Conservation (phyloP, 108 stramenopile species). For the Thalassiosira profunda region DNA sequence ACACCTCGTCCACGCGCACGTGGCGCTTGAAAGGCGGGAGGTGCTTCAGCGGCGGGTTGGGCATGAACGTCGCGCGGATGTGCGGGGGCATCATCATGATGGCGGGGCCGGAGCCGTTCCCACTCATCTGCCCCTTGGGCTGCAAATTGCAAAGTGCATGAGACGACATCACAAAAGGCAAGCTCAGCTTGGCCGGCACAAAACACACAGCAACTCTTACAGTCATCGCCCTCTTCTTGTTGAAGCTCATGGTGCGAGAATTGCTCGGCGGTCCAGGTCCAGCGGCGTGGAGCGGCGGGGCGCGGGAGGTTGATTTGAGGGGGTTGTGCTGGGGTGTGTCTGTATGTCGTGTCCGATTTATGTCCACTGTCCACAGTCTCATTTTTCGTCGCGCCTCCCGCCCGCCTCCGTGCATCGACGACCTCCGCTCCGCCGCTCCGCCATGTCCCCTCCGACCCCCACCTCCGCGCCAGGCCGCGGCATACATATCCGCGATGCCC, state of each 20-base stretch:
- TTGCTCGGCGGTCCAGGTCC: too few relatives aligned
- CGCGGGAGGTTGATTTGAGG: too few relatives aligned
- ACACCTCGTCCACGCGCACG: constrained; percentile 22
- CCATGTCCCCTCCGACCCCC: not conserved
- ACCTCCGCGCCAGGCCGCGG: constrained; percentile 25
- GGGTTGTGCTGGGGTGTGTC: too few relatives aligned
- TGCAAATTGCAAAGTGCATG: too few relatives aligned
- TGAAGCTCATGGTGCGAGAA: constrained; percentile 38
- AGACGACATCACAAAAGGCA: too few relatives aligned
- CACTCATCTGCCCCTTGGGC: constrained; percentile 85
- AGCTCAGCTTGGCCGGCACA: too few relatives aligned
- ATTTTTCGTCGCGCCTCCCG: too few relatives aligned
- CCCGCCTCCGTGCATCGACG: too few relatives aligned
- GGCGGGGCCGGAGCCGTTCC: constrained; percentile 77
- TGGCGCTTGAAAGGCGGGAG: constrained; percentile 58
- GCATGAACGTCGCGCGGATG: constrained; percentile 90
- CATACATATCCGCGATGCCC: constrained; percentile 75
- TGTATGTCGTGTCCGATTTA: too few relatives aligned
- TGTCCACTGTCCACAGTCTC: too few relatives aligned
- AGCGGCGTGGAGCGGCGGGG: too few relatives aligned
- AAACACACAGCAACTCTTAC: too few relatives aligned
- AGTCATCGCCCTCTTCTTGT: constrained; percentile 55
- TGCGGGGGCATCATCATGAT: constrained; percentile 93
- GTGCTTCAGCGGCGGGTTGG: constrained; percentile 79
- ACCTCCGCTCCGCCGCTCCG: constrained; percentile 1